Conservation (phyloP, 78 protist species). For the Salpingoeca rosetta region DNA sequence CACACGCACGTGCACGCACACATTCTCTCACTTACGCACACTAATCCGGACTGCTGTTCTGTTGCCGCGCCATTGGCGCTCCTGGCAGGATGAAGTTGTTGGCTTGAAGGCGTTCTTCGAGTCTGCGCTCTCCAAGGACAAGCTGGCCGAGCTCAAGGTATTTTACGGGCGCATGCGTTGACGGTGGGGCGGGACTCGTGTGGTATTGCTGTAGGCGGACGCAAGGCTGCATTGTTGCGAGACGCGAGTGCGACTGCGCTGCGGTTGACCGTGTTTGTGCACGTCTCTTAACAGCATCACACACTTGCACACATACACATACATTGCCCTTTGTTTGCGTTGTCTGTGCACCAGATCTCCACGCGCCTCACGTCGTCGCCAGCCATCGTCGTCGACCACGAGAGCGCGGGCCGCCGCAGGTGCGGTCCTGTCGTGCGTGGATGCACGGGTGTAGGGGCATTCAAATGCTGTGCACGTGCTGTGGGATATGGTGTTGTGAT, state of each 20-base stretch:
- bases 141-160: constrained; percentile 4
- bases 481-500: not conserved
- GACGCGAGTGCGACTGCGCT: too few relatives aligned
- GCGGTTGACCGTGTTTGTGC: too few relatives aligned
- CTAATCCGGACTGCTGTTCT: too few relatives aligned
- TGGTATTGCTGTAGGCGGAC: too few relatives aligned
- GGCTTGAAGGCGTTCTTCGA: not conserved
- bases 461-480: not conserved
- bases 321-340: not conserved
- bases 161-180: not conserved
- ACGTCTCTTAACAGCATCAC: not conserved
- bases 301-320: not conserved
- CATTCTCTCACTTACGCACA: too few relatives aligned
- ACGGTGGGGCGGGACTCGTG: too few relatives aligned
- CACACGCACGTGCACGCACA: too few relatives aligned
- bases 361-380: constrained; percentile 31
- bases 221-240: too few relatives aligned
- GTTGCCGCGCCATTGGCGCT: too few relatives aligned
- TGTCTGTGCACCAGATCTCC: not conserved
- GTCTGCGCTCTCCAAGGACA: not conserved
- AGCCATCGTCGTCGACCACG: constrained; percentile 37
- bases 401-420: constrained; percentile 48
- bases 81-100: not conserved
- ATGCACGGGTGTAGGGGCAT: too few relatives aligned
- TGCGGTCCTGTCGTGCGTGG: constrained; percentile 43